These are phyloP conservation scores for Globisporangium megalacanthum DNA, from an alignment of 352 stramenopile genomes.

Conservation along the genomic window DNA sequence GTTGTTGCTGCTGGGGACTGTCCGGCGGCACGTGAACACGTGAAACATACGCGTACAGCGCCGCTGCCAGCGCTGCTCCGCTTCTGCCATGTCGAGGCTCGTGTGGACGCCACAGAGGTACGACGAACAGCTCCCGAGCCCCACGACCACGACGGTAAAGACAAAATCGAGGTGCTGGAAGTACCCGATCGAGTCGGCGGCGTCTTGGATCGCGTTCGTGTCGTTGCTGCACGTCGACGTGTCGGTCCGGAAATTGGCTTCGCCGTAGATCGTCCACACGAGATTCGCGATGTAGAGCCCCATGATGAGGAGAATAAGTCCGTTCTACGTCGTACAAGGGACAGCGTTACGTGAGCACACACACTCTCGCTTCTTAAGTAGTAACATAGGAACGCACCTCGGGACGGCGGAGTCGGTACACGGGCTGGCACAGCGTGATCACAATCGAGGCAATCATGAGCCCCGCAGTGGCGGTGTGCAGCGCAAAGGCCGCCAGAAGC, in stretches of 20 bases:
- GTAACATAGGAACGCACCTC: slow-evolving; percentile 21
- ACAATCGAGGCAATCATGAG: slow-evolving; percentile 33
- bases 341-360: no score
- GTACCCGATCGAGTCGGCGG: slow-evolving; percentile 46
- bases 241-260: slow-evolving; percentile 40
- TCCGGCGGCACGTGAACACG: slow-evolving; percentile 39
- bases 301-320: slow-evolving; percentile 55
- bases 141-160: slow-evolving; percentile 38
- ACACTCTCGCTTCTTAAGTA: no score
- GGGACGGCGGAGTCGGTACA: slow-evolving; percentile 48
- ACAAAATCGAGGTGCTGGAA: slow-evolving; percentile 74
- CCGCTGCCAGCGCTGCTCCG: slow-evolving; percentile 59
- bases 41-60: slow-evolving; percentile 59
- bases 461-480: slow-evolving; percentile 35
- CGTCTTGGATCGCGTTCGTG: slow-evolving; percentile 48
- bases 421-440: slow-evolving; percentile 43
- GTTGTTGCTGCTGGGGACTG: slow-evolving; percentile 2
- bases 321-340: no score
- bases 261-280: slow-evolving; percentile 54
- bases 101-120: slow-evolving; percentile 71
- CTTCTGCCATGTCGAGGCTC: slow-evolving; percentile 39
- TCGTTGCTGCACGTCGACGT: slow-evolving; percentile 45
- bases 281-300: slow-evolving; percentile 48
- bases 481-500: slow-evolving; percentile 44
- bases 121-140: slow-evolving; percentile 36